Evolutionary conservation across 192 early-diverging fungal genomes (phyloP).

Genomic region (Gaertneriomyces semiglobifer): DNA sequence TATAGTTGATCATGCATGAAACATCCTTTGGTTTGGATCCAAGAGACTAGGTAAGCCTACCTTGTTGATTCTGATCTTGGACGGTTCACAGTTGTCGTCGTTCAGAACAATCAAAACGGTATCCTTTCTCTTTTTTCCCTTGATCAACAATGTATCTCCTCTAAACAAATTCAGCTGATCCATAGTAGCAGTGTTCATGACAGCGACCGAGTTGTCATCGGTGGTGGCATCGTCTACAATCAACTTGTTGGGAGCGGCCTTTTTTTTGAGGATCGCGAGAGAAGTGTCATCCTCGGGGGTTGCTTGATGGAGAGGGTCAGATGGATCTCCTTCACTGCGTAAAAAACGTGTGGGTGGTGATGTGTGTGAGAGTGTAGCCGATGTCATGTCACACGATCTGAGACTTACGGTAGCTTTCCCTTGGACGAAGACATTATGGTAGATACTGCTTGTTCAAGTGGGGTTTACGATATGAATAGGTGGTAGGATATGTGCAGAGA

Average conservation of each 20-base stretch:
- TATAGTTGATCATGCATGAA: no score
- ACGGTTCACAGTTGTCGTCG: conserved; percentile 87
- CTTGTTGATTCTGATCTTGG: conserved; percentile 92
- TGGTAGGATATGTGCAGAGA: no score
- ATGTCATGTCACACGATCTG: no score
- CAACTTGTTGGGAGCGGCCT: conserved; percentile 96
- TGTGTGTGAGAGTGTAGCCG: no score
- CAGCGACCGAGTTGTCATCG: conserved; percentile 95
- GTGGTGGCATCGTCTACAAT: conserved; percentile 96
- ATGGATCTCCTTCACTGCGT: conserved; percentile 40
- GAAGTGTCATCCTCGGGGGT: conserved; percentile 74
- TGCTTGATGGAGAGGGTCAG: conserved; percentile 28
- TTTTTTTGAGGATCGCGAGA: conserved; percentile 93
- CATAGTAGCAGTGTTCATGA: conserved; percentile 87
- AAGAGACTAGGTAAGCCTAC: conserved; percentile 19
- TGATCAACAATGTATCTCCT: conserved; percentile 90
- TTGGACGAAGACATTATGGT: no score
- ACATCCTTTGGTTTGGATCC: no score
- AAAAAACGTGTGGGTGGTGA: background rate
- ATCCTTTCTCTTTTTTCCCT: conserved; percentile 97
- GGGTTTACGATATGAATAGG: no score
- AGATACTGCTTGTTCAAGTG: no score
- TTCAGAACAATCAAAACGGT: conserved; percentile 92
- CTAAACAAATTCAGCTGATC: conserved; percentile 89
- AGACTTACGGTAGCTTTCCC: no score